Evolutionary conservation across 176 grass and related monocot genomes (phyloP).

Genomic region (Paspalum vaginatum): DNA sequence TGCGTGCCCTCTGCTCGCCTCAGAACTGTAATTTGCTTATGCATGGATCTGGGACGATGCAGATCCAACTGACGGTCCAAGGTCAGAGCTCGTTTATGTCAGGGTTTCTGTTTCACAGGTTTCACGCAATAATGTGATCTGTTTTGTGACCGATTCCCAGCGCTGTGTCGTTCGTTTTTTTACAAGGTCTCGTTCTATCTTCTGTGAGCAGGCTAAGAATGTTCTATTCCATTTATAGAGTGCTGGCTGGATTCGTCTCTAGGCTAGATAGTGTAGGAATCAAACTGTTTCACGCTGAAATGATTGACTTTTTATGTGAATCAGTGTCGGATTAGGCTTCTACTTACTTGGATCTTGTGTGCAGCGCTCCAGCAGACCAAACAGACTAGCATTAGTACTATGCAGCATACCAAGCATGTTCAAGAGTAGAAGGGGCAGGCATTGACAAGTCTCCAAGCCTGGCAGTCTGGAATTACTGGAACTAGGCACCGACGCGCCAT

Average conservation of each 20-base stretch:
- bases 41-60: background rate
- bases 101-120: background rate
- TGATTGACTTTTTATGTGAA: background rate
- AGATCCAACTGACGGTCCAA: background rate
- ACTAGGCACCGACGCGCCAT: background rate
- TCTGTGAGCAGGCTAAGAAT: background rate
- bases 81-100: background rate
- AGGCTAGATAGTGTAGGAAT: background rate
- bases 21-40: slow-evolving; percentile 13
- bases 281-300: background rate
- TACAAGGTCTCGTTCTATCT: background rate
- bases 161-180: background rate
- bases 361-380: background rate
- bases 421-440: background rate
- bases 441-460: background rate
- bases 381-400: background rate
- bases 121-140: background rate
- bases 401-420: background rate
- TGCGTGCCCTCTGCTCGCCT: slow-evolving; percentile 30
- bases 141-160: background rate
- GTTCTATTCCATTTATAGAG: background rate
- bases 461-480: background rate
- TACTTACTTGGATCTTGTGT: no score
- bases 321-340: background rate
- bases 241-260: background rate